Base-by-base conservation (phyloP, 2,329 filamentous ascomycete genomes). In the Xylogone sp. region DNA sequence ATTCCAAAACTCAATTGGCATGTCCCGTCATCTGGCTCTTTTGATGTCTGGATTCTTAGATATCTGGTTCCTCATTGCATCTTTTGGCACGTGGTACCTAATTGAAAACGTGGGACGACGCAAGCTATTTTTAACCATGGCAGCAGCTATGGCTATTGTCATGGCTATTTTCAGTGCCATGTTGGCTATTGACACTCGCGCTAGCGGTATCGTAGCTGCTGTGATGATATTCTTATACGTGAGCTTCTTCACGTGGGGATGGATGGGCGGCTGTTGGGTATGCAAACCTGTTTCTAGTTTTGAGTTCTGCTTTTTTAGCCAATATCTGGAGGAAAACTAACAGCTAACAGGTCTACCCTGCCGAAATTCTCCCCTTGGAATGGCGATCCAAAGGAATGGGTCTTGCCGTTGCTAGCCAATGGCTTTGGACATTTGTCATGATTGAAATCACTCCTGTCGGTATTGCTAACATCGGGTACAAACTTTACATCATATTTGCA, bases 401-500 rank as follows among this genome's bases (percentile, higher is more conserved):
- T 19, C 43, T 45, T 16, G 43, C 43, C 8, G 43, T 45, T 7
- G 43, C 43, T 16, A 45, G 43, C 19, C 43, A 45, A 16, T 45
- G 43, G 43, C 43, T 45, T 19, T 45, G 43, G 43, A 45, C 43
- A 45, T 45, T 45, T 19, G 48, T 52, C 13, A 50, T 53, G 19
- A 48, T 50, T 18, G 20, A 50, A 16, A 50, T 67, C 2, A 70
- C 67, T n/a, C 65, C 68, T 1, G 65, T 67, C 34, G 66, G 62
- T 3, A 55, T 70, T 21, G 59, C 59, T n/a, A 57, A 57, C 8
- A 65, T 70, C 31, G 61, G 62, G 1, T 68, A 63, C 60, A 59
- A 62, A 10, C 69, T 68, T 46, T 69, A 69, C 51, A 61, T 69
- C 19, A 56, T 70, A 10, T 69, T 65, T 48, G 61, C 55, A 49